Evolutionary conservation across 2,329 filamentous ascomycete species (phyloP).

Genomic region (Fusarium tjaetaba): DNA sequence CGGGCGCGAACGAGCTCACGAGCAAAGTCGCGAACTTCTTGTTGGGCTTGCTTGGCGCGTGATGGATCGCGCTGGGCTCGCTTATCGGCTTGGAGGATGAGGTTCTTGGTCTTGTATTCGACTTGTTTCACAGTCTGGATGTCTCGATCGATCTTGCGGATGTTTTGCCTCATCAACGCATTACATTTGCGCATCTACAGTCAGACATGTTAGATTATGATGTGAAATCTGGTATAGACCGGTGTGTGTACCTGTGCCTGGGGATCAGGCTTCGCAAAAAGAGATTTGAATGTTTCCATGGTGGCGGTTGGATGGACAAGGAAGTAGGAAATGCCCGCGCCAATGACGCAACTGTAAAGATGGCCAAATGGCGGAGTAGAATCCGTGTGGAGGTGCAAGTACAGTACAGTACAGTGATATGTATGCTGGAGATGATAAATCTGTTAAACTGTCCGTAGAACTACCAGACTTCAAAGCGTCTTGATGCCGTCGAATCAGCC

Average conservation of each 20-base stretch:
- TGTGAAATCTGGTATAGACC: neutral
- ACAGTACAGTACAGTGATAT: neutral
- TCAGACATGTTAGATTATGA: slow-evolving; percentile 1
- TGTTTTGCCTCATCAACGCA: slow-evolving; percentile 85
- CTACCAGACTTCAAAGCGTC: neutral
- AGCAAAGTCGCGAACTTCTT: slow-evolving; percentile 89
- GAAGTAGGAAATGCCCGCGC: slow-evolving; percentile 14
- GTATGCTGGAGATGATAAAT: neutral
- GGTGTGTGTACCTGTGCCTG: slow-evolving; percentile 79
- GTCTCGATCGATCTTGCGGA: slow-evolving; percentile 94
- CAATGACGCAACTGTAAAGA: slow-evolving; percentile 42
- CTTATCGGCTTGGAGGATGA: slow-evolving; percentile 84
- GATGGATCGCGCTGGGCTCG: slow-evolving; percentile 83
- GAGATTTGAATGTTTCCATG: slow-evolving; percentile 88
- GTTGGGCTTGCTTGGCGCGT: slow-evolving; percentile 79
- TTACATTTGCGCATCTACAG: slow-evolving; percentile 93
- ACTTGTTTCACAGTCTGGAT: slow-evolving; percentile 80
- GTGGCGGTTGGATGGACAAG: slow-evolving; percentile 37
- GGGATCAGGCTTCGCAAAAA: slow-evolving; percentile 93
- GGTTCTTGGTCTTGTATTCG: slow-evolving; percentile 84
- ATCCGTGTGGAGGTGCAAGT: neutral
- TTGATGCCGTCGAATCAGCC: slow-evolving; percentile 23
- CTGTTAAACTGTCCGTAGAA: neutral
- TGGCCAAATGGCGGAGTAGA: slow-evolving; percentile 21
- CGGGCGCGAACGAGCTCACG: slow-evolving; percentile 86